These are phyloP conservation scores for Vicia villosa DNA, from an alignment of 306 rosid species.

Conservation along the genomic window DNA sequence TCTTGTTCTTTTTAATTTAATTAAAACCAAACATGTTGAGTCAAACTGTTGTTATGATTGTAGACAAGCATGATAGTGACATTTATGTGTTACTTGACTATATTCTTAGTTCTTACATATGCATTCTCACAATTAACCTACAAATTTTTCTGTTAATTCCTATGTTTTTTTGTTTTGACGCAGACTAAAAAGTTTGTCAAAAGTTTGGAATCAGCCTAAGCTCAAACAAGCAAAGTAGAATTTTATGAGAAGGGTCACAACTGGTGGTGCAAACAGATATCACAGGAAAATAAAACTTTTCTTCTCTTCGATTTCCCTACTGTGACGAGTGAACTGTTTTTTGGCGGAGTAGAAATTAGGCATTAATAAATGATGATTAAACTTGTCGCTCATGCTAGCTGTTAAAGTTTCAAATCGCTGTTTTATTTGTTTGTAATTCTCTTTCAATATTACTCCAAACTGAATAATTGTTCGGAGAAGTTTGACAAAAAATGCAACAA, in stretches of 20 bases:
- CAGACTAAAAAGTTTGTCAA: slow-evolving; percentile 77
- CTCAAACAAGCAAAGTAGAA: slow-evolving; percentile 21
- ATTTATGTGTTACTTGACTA: not conserved
- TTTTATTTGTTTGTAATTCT: too few relatives aligned
- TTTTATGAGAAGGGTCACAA: slow-evolving; percentile 20
- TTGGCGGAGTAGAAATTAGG: not conserved
- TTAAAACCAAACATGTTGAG: slow-evolving; percentile 5
- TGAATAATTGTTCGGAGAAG: not conserved
- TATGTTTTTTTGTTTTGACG: slow-evolving; percentile 34
- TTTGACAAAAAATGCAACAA: too few relatives aligned
- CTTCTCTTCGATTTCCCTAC: slow-evolving; percentile 25
- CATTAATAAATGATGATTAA: not conserved
- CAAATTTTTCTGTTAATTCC: slow-evolving; percentile 9
- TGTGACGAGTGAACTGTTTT: slow-evolving; percentile 3
- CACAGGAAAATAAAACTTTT: slow-evolving; percentile 45
- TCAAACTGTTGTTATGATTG: not conserved
- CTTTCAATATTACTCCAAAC: not conserved
- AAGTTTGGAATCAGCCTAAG: slow-evolving; percentile 65
- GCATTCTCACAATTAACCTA: not conserved
- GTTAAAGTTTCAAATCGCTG: not conserved
- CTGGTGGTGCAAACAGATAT: slow-evolving; percentile 21
- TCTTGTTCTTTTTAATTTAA: not conserved
- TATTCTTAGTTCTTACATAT: not conserved
- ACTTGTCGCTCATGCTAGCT: not conserved
- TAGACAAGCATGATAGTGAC: too few relatives aligned